A percentile compares a stretch with the other conserved stretches of the same genome.
Evolutionary conservation across 768 basidiomycete species (phyloP).

Genomic region (Lactarius vividus): DNA sequence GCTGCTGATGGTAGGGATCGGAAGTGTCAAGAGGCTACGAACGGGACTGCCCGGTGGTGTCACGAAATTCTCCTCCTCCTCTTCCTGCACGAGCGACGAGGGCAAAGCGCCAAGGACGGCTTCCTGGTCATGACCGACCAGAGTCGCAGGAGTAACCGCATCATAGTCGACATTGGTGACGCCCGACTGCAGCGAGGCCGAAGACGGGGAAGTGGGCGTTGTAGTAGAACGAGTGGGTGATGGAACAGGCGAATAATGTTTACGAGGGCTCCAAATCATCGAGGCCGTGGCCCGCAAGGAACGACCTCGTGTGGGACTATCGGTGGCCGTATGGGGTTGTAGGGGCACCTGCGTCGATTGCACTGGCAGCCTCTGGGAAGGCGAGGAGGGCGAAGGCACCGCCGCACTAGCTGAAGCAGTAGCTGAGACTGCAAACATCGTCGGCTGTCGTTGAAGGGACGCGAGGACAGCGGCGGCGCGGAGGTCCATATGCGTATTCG

Average conservation of each 20-base stretch:
- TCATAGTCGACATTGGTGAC: conserved; percentile 6
- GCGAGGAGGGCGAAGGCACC: background rate
- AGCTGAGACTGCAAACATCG: background rate
- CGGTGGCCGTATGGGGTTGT: background rate
- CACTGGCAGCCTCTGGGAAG: background rate
- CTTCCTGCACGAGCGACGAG: conserved; percentile 22
- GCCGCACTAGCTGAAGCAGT: conserved; percentile 3
- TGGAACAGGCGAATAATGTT: conserved; percentile 13
- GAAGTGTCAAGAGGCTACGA: conserved; percentile 11
- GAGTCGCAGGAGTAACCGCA: background rate
- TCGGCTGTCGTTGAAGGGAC: background rate
- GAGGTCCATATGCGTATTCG: conserved; percentile 2
- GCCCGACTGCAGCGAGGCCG: conserved; percentile 10
- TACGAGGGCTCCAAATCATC: conserved; percentile 17
- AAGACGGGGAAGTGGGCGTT: conserved; percentile 17
- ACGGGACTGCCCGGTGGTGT: conserved; percentile 25
- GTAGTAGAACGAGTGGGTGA: conserved; percentile 19
- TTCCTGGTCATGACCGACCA: conserved; percentile 8
- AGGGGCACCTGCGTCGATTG: background rate
- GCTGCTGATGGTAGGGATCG: conserved; percentile 3
- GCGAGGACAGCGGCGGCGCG: background rate
- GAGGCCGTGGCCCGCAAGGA: conserved; percentile 12
- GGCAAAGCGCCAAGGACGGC: background rate
- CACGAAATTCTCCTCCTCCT: conserved; percentile 23
- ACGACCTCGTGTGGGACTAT: conserved; percentile 17